Evolutionary conservation across 2,329 filamentous ascomycete genomes (phyloP).

Genomic region (Sporothrix inflata): DNA sequence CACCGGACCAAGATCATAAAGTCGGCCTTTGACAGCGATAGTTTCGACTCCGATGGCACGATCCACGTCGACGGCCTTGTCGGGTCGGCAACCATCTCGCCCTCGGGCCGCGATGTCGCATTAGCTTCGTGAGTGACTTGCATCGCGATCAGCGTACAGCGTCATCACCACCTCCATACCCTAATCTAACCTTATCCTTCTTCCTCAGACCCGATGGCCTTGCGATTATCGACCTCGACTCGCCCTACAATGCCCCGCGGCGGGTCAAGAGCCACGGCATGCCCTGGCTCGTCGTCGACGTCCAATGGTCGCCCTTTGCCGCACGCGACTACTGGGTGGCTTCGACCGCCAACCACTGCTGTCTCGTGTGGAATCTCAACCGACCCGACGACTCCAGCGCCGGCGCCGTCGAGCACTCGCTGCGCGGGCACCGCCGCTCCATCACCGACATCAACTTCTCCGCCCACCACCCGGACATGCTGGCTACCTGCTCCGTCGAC

Average conservation of each 20-base stretch:
- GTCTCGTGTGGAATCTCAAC: constrained; percentile 89
- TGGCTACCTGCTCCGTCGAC: constrained; percentile 90
- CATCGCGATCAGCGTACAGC: background rate
- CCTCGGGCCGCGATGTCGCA: constrained; percentile 86
- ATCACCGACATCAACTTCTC: constrained; percentile 98
- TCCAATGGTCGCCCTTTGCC: constrained; percentile 95
- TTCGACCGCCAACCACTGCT: constrained; percentile 92
- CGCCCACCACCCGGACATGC: constrained; percentile 83
- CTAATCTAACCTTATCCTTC: background rate
- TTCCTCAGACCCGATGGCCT: constrained; percentile 73
- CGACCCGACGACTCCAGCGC: constrained; percentile 72
- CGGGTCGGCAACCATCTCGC: constrained; percentile 90
- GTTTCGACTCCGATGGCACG: constrained; percentile 81
- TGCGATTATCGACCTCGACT: constrained; percentile 90
- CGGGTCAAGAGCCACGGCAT: constrained; percentile 80
- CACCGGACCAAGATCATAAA: constrained; percentile 64
- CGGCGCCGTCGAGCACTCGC: constrained; percentile 79
- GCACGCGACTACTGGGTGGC: constrained; percentile 89
- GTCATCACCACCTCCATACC: background rate
- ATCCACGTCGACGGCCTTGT: constrained; percentile 82
- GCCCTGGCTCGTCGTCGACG: constrained; percentile 93
- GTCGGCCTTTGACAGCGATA: constrained; percentile 80
- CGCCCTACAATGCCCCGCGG: constrained; percentile 82
- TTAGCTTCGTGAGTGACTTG: constrained; percentile 68
- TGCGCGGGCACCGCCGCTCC: constrained; percentile 80